Conservation (phyloP, 345 rosid genomes). For the Salix udensis region DNA sequence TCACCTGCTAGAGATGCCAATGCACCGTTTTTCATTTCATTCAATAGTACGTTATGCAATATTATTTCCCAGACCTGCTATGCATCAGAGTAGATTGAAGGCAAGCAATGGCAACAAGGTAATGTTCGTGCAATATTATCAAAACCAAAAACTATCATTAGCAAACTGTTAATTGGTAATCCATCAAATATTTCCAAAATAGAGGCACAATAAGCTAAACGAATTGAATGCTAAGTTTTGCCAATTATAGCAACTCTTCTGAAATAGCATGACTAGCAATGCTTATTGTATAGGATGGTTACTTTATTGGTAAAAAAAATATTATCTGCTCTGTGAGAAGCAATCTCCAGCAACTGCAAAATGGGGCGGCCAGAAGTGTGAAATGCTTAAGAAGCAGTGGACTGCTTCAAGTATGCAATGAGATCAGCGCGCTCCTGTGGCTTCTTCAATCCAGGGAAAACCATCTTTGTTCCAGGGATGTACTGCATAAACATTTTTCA, state of each 20-base stretch:
- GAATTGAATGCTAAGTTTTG: neutral
- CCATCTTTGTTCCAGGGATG: constrained; percentile 98
- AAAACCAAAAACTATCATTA: neutral
- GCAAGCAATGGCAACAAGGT: neutral
- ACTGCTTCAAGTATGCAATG: constrained; percentile 80
- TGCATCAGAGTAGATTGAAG: neutral
- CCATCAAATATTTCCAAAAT: neutral
- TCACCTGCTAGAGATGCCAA: neutral
- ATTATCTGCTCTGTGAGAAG: neutral
- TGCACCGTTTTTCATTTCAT: neutral
- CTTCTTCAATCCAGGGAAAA: constrained; percentile 94
- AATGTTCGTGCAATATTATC: neutral
- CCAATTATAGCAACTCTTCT: neutral
- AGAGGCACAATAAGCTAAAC: neutral
- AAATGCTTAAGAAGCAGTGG: constrained; percentile 44
- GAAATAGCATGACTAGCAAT: neutral
- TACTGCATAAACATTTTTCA: constrained; percentile 47
- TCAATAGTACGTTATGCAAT: neutral
- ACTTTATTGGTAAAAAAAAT: neutral
- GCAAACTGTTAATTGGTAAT: neutral
- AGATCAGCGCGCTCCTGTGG: constrained; percentile 91
- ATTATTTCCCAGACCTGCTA: neutral
- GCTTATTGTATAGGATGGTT: neutral
- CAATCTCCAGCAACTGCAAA: neutral
- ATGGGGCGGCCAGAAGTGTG: neutral